Base-by-base conservation (phyloP, 495 filamentous ascomycete genomes). In the Xanthoparmelia taractica region DNA sequence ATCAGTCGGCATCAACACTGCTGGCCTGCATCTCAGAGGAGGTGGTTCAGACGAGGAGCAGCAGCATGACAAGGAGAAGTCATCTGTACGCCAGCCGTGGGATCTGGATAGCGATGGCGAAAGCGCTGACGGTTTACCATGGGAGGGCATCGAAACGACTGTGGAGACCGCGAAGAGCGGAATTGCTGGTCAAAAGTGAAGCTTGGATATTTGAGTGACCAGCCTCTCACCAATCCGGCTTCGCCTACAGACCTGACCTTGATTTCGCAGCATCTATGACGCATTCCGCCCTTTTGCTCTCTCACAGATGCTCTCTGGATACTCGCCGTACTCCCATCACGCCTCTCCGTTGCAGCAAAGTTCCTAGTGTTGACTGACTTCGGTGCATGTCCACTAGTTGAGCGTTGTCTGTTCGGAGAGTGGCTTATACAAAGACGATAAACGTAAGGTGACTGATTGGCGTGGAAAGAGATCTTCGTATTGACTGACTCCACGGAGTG, bases 131-230 rank as follows among this genome's bases (percentile, higher is more conserved):
- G 63, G 66, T 58, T 65, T 81, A 57, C 79, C 79, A 2, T 82
- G 79, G 79, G 79, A 82, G 66, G 79, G 79, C 20, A 77, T 82
- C 61, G 79, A 82, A 68, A 80, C 77, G 57, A 81, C 79, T 38
- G 70, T 74, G 57, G 78, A 82, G 57, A 68, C 80, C 63, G 79
- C 76, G 11, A 67, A 57, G 36, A 61, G 45, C 25, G 58, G 50
- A 27, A n/a, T 52, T 18, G 64, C 54, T 23, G 43, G 54, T 20
- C 45, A 60, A 59, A 57, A 57, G 43, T 60, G 57, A 36, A 63
- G 47, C 33, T 57, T 40, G 37, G 52, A 37, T 60, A 37, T 27
- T 20, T 65, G 48, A 65, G 12, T 37, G 2, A 17, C 47, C 2
- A 20, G 27, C 50, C 48, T 29, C 12, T 41, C n/a, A 50, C 29